A percentile compares a stretch with the other conserved stretches of the same genome.
These are phyloP conservation scores for Wickerhamia fluorescens DNA, from an alignment of 805 yeast genomes.

Conservation along the genomic window DNA sequence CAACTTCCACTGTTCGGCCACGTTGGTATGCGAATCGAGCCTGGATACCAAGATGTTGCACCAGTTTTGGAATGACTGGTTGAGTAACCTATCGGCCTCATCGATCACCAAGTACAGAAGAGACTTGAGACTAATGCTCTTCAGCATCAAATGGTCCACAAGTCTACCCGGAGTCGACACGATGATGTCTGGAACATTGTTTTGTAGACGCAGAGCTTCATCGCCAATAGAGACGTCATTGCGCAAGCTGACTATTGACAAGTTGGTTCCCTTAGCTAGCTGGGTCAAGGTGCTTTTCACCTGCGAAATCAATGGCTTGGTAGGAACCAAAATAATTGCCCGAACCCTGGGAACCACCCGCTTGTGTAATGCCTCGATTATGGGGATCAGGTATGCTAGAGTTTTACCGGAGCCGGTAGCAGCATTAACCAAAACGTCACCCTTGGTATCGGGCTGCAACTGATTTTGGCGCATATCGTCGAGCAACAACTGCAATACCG, in stretches of 20 bases:
- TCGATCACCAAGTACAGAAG: constrained; percentile 65
- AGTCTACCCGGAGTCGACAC: constrained; percentile 75
- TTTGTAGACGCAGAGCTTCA: constrained; percentile 47
- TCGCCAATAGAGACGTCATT: constrained; percentile 48
- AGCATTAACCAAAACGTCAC: constrained; percentile 85
- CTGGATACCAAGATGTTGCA: constrained; percentile 45
- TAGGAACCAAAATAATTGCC: constrained; percentile 80
- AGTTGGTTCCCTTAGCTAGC: constrained; percentile 58
- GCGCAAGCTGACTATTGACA: constrained; percentile 57
- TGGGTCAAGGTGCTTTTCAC: constrained; percentile 59
- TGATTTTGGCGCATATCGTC: constrained; percentile 34
- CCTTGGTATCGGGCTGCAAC: constrained; percentile 47
- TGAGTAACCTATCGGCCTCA: constrained; percentile 76
- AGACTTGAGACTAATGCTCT: constrained; percentile 40
- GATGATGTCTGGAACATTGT: constrained; percentile 55
- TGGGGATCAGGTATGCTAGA: constrained; percentile 78
- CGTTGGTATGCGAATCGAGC: constrained; percentile 17
- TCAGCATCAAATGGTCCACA: constrained; percentile 59
- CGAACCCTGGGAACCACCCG: constrained; percentile 68
- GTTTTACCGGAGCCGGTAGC: constrained; percentile 97
- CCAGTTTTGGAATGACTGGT: constrained; percentile 95
- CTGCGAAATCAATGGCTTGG: constrained; percentile 80
- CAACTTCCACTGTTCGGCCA: constrained; percentile 27
- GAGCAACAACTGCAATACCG: constrained; percentile 51
- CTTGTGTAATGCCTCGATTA: constrained; percentile 57